Conservation (phyloP, 768 basidiomycete species). For the Mycena amicta region DNA sequence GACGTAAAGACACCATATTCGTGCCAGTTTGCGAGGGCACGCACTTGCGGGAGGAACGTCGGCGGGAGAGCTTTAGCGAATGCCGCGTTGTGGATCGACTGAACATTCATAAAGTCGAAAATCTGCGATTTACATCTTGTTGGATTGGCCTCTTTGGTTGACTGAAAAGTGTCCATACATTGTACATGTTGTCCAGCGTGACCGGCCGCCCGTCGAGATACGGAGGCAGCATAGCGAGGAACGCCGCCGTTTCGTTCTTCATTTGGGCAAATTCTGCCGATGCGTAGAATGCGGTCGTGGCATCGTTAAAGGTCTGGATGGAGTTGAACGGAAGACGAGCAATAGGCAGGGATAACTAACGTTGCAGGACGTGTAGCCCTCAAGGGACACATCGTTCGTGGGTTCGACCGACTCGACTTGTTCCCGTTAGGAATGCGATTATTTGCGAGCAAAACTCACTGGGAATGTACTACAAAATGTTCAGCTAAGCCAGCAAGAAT, state of each 20-base stretch:
- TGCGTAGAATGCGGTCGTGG: conserved; percentile 55
- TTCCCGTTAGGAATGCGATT: not conserved
- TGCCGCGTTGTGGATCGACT: conserved; percentile 63
- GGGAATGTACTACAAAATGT: conserved; percentile 35
- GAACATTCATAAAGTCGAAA: conserved; percentile 75
- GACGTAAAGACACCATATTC: conserved; percentile 70
- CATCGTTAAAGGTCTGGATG: conserved; percentile 47
- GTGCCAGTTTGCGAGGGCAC: conserved; percentile 71
- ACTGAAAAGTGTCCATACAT: conserved; percentile 34
- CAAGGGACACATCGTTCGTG: conserved; percentile 60
- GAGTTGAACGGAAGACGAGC: not conserved
- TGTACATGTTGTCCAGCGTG: conserved; percentile 58
- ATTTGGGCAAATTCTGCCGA: conserved; percentile 54
- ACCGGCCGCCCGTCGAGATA: conserved; percentile 58
- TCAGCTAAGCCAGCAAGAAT: not conserved
- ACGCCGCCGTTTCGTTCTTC: conserved; percentile 44
- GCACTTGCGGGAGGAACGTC: conserved; percentile 53
- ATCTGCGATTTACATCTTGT: too few relatives aligned
- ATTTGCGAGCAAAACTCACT: conserved; percentile 32
- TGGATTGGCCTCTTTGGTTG: too few relatives aligned
- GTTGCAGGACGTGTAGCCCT: conserved; percentile 65
- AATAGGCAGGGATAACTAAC: conserved; percentile 33
- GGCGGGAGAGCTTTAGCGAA: conserved; percentile 52
- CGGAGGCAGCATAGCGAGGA: conserved; percentile 50
- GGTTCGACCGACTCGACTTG: conserved; percentile 69